These are phyloP conservation scores for Phytophthora pinifolia DNA, from an alignment of 352 stramenopile genomes.

Conservation along the genomic window DNA sequence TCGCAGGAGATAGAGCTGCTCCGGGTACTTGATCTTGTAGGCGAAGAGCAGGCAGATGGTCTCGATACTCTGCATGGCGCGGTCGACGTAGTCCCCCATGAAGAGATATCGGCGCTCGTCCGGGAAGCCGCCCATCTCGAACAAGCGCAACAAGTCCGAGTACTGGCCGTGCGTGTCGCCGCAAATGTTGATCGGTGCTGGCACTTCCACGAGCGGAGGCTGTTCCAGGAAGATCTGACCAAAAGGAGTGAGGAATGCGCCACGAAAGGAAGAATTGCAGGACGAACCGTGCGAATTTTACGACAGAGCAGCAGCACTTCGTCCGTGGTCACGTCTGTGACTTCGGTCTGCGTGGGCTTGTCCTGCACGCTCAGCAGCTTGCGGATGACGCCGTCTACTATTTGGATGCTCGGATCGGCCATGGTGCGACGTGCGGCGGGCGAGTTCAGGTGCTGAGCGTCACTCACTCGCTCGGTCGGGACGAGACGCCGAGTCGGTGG, in stretches of 20 bases:
- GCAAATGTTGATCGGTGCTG: constrained; percentile 96
- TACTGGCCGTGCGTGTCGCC: constrained; percentile 99
- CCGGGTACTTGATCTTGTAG: constrained; percentile 99
- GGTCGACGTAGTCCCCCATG: constrained; percentile 92
- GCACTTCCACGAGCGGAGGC: constrained; percentile 94
- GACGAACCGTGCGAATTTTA: constrained; percentile 64
- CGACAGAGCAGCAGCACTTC: constrained; percentile 79
- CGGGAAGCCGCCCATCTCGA: constrained; percentile 92
- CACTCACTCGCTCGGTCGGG: not conserved
- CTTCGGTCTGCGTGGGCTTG: constrained; percentile 74
- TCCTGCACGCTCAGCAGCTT: constrained; percentile 77
- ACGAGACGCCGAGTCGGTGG: constrained; percentile 5
- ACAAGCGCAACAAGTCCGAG: constrained; percentile 97
- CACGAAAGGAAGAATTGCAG: not conserved
- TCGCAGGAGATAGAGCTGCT: constrained; percentile 97
- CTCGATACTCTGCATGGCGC: constrained; percentile 96
- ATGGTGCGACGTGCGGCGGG: constrained; percentile 5
- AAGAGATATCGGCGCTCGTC: constrained; percentile 75
- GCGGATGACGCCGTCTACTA: constrained; percentile 72
- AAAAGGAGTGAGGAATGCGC: no score
- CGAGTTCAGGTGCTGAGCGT: constrained; percentile 4
- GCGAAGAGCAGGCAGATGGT: constrained; percentile 97
- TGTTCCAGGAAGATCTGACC: constrained; percentile 92
- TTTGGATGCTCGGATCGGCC: constrained; percentile 51
- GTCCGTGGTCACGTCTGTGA: constrained; percentile 77